Conservation (phyloP, 2,329 filamentous ascomycete genomes). For the Claviceps digitariae region DNA sequence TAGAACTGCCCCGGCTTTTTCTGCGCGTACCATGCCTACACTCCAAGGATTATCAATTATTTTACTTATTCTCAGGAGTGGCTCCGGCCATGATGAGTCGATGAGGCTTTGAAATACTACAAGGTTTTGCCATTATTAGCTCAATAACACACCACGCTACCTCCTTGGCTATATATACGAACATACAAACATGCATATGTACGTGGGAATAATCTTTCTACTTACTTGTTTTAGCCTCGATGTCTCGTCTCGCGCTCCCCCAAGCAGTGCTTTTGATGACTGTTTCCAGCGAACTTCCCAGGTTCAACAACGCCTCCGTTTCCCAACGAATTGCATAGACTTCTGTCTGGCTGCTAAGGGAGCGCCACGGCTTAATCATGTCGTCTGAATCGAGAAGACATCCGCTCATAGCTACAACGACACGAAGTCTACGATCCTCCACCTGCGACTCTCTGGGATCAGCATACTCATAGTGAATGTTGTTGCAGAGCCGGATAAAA, state of each 20-base stretch:
- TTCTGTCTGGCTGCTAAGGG: constrained; percentile 59
- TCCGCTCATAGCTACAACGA: constrained; percentile 74
- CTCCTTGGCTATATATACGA: not conserved
- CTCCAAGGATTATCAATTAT: constrained; percentile 74
- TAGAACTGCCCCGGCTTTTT: constrained; percentile 58
- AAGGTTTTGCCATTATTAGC: not conserved
- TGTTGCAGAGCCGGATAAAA: constrained; percentile 58
- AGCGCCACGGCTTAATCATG: constrained; percentile 58
- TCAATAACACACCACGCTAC: not conserved
- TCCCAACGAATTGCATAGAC: constrained; percentile 80
- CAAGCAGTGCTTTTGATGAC: constrained; percentile 74
- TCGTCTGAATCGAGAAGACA: constrained; percentile 66
- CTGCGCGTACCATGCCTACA: constrained; percentile 59
- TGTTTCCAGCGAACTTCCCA: constrained; percentile 65
- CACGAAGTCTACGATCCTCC: constrained; percentile 54
- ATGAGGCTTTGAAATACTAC: constrained; percentile 44
- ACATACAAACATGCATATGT: not conserved
- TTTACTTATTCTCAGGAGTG: constrained; percentile 53
- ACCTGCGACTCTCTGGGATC: constrained; percentile 39
- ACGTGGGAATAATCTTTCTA: not conserved
- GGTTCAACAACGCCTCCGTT: constrained; percentile 57
- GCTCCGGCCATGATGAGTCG: constrained; percentile 46
- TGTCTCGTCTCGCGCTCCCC: constrained; percentile 47
- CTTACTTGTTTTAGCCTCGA: constrained; percentile 33
- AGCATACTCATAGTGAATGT: constrained; percentile 22